Evolutionary conservation across 805 yeast genomes (phyloP), one percentile per base, ranked within the genome.

Genomic region (Candida xyloterini): DNA sequence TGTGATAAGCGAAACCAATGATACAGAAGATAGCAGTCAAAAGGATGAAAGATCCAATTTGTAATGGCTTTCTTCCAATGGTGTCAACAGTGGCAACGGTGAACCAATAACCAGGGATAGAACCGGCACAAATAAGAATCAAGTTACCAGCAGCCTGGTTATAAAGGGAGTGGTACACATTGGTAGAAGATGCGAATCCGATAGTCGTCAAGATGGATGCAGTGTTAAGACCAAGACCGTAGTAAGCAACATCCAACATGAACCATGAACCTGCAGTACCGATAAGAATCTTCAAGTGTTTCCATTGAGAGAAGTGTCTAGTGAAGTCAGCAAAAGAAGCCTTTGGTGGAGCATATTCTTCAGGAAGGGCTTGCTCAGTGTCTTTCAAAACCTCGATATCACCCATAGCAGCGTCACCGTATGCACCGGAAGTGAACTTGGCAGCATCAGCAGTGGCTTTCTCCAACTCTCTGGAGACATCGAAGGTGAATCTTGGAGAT

Each of bases 251-350:
- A 72, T 88, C 96, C 65, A 88, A 73, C 71, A 79, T 71, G 70
- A 86, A 86, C 96, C 96, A 88, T 20, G 89, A 79, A 65, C 85
- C 87, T 49, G 95, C 95, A 55, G 96, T 85, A 66, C 95, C 96
- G 40, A 87, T 53, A 51, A 88, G 71, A 48, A 88, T 78, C 70
- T 84, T 86, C 68, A 83, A 79, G 66, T 88, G 81, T 67, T 74
- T 87, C 96, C 96, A 88, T 72, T 88, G 82, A 35, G 74, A 62
- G 61, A 88, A 88, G 62, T 91, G 96, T 24, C 46, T 26, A 48
- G 67, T 54, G 74, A 88, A 88, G 66, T 88, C 95, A 32, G 57
- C 57, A 65, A 72, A 78, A 22, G 95, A 84, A 40, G 95, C 95
- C 70, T 82, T 83, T 70, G 90, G 91, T 48, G 90, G 84, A 37